A percentile compares a stretch with the other conserved stretches of the same genome.
Evolutionary conservation across 2,329 filamentous ascomycete genomes (phyloP).

Genomic region (Blumeriella jaapii): DNA sequence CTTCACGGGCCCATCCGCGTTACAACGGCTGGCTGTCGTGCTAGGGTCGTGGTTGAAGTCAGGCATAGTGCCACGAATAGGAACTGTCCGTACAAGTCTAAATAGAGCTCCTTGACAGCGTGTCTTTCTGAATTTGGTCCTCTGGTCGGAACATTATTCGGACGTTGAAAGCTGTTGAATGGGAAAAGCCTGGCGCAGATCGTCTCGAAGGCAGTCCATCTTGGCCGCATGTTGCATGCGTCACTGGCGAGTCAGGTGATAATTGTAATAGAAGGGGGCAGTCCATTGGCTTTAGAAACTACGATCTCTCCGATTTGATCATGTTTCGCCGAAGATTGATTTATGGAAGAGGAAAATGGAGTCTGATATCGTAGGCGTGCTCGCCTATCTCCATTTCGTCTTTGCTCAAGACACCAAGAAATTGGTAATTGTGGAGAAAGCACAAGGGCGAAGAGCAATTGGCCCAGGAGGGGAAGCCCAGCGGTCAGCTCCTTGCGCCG

Average conservation of each 20-base stretch:
- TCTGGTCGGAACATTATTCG: no score
- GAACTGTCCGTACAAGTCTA: not conserved
- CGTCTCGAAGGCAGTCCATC: not conserved
- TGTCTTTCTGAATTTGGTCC: no score
- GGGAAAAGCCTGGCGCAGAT: no score
- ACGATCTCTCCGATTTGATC: slow-evolving; percentile 2
- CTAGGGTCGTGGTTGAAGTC: no score
- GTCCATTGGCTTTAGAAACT: not conserved
- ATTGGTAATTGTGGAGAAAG: not conserved
- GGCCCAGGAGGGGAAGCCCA: not conserved
- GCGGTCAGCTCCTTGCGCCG: not conserved
- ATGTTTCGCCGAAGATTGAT: not conserved
- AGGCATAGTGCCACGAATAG: not conserved
- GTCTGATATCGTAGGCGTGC: not conserved
- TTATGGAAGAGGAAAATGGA: slow-evolving; percentile 1
- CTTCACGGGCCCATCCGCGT: no score
- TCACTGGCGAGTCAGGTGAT: slow-evolving; percentile 1
- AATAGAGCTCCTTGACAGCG: no score
- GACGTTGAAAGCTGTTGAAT: no score
- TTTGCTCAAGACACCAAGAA: not conserved
- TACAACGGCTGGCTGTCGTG: no score
- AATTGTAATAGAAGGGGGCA: not conserved
- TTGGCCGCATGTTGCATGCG: slow-evolving; percentile 1
- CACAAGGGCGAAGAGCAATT: slow-evolving; percentile 2
- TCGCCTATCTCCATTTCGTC: not conserved